A percentile compares a stretch with the other conserved stretches of the same genome.
phyloP scores from a whole-genome alignment of 306 rosid species.

The Quercus suber region DNA sequence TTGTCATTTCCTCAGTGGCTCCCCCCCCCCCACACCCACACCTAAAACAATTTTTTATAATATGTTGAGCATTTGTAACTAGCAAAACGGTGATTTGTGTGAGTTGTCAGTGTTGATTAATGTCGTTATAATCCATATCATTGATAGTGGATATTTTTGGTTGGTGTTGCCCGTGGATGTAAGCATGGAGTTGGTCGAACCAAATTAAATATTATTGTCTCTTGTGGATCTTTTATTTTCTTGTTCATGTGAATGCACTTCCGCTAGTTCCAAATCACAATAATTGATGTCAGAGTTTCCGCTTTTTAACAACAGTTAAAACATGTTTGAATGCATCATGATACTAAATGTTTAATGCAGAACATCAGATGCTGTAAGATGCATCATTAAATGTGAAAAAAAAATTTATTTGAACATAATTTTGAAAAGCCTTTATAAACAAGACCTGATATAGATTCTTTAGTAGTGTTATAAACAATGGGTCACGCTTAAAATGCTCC shows the following conservation, averaged over 20 bases:
- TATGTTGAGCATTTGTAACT: neutral
- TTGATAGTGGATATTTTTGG: no score
- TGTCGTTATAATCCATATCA: accelerated
- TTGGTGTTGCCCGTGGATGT: no score
- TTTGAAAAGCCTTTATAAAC: neutral
- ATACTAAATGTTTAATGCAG: neutral
- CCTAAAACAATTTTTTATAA: neutral
- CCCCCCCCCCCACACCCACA: neutral
- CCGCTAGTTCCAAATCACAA: no score
- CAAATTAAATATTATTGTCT: no score
- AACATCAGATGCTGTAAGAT: neutral
- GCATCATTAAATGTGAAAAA: neutral
- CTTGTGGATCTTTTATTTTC: no score
- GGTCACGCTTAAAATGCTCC: neutral
- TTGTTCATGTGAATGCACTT: no score
- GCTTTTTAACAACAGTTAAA: neutral
- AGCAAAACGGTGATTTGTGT: neutral
- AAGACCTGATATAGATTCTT: neutral
- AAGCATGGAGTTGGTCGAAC: no score
- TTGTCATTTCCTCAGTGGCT: neutral
- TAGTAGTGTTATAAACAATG: neutral
- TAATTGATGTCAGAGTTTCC: no score
- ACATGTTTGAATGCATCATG: neutral
- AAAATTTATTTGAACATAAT: neutral
- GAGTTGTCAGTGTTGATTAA: no score